Evolutionary conservation across 2,329 filamentous ascomycete species (phyloP).

Genomic region (Nemania diffusa): DNA sequence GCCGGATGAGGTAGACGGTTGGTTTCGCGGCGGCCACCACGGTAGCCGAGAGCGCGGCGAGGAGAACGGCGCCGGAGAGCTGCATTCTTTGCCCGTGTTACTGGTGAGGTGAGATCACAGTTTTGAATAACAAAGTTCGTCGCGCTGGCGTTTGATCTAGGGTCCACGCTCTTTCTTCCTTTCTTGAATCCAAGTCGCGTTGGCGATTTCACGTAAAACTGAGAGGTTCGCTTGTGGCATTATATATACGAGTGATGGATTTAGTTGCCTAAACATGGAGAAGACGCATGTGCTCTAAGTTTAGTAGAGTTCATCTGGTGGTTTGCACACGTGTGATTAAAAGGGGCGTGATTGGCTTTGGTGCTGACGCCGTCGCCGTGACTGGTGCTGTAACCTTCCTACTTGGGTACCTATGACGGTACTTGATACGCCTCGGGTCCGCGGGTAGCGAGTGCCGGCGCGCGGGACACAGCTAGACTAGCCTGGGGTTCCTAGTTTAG

Average conservation of each 20-base stretch:
- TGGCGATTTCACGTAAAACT: not conserved
- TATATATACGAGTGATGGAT: not conserved
- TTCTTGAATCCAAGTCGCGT: not conserved
- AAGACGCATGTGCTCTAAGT: not conserved
- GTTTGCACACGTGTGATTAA: constrained; percentile 24
- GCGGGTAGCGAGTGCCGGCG: constrained; percentile 14
- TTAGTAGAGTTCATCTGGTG: not conserved
- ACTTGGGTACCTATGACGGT: constrained; percentile 20
- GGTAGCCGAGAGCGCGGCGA: constrained; percentile 26
- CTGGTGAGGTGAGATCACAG: not conserved
- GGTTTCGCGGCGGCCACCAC: constrained; percentile 22
- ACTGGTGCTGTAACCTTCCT: constrained; percentile 33
- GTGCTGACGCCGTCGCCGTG: not conserved
- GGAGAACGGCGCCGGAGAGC: constrained; percentile 18
- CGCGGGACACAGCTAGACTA: not conserved
- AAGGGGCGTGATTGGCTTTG: constrained; percentile 25
- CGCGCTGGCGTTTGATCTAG: not conserved
- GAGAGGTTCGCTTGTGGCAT: not conserved
- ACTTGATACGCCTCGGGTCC: constrained; percentile 15
- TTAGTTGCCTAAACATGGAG: not conserved
- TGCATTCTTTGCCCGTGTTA: constrained; percentile 23
- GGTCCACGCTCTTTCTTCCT: not conserved
- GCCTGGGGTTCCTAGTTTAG: not conserved
- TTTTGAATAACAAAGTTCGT: not conserved
- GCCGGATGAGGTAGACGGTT: not conserved